Conservation (phyloP, 78 protist species). For the Pigoraptor vietnamica region DNA sequence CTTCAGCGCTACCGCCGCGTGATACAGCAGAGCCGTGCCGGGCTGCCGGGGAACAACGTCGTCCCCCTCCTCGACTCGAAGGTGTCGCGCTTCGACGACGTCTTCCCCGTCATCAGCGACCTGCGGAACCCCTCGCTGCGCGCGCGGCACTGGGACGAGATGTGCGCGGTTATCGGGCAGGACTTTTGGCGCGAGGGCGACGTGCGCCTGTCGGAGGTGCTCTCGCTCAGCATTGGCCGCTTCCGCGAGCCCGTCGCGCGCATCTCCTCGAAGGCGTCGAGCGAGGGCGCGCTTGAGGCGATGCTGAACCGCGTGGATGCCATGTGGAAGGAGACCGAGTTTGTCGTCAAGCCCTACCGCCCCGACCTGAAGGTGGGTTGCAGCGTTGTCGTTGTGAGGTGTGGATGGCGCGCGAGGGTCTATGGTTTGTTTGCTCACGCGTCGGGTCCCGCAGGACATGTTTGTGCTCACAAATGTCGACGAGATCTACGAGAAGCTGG, state of each 20-base stretch:
- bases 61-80: slow-evolving; percentile 4
- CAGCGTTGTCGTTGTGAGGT: background rate
- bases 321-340: background rate
- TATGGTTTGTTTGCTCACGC: too few relatives aligned
- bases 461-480: slow-evolving; percentile 55
- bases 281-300: slow-evolving; percentile 32
- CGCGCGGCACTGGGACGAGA: slow-evolving; percentile 32
- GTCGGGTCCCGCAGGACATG: background rate
- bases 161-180: slow-evolving; percentile 1
- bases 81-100: background rate
- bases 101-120: slow-evolving; percentile 13
- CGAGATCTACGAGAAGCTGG: slow-evolving; percentile 31
- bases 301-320: slow-evolving; percentile 19
- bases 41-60: slow-evolving; percentile 9
- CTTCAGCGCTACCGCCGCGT: background rate
- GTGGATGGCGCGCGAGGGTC: too few relatives aligned
- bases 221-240: background rate
- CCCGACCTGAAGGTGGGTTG: background rate
- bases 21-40: background rate
- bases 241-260: slow-evolving; percentile 10
- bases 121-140: slow-evolving; percentile 32
- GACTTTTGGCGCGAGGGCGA: background rate
- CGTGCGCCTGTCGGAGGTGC: slow-evolving; percentile 25
- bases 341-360: background rate
- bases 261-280: slow-evolving; percentile 37